Conservation (phyloP, 169 alveolate genomes). For the Miamiensis avidus region DNA sequence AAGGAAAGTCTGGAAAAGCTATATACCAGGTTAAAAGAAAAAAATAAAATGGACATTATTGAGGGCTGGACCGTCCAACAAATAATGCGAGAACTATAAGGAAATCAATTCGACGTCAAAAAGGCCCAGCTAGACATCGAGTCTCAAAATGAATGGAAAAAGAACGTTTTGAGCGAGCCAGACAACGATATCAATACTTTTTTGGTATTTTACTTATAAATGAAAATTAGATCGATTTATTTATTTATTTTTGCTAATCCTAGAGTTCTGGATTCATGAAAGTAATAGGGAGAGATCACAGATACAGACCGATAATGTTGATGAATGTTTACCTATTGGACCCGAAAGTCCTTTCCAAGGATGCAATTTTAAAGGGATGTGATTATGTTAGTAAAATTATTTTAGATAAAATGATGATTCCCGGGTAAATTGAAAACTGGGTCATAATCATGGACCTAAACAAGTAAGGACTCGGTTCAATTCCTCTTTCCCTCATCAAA, state of each 20-base stretch:
- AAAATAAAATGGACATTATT: no score
- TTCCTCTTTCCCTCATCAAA: constrained; percentile 54
- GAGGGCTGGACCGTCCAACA: background rate
- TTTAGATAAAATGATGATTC: constrained; percentile 64
- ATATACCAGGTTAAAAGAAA: background rate
- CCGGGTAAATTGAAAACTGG: constrained; percentile 84
- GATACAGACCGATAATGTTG: constrained; percentile 68
- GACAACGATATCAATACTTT: constrained; percentile 35
- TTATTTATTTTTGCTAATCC: background rate
- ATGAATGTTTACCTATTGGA: constrained; percentile 57
- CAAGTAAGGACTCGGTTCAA: constrained; percentile 52
- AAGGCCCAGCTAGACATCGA: background rate
- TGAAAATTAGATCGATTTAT: background rate
- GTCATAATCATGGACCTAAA: constrained; percentile 67
- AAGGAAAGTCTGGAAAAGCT: background rate
- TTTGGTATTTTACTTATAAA: constrained; percentile 33
- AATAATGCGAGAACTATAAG: background rate
- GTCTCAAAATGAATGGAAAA: constrained; percentile 22
- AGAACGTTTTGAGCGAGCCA: background rate
- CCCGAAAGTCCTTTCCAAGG: constrained; percentile 45
- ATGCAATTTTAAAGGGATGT: constrained; percentile 49
- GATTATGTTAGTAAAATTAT: constrained; percentile 62
- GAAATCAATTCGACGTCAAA: background rate
- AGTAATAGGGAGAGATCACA: constrained; percentile 74
- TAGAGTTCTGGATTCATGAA: constrained; percentile 67